phyloP scores from a whole-genome alignment of 371 early-diverging fungal species.

The Gilbertella persicaria region DNA sequence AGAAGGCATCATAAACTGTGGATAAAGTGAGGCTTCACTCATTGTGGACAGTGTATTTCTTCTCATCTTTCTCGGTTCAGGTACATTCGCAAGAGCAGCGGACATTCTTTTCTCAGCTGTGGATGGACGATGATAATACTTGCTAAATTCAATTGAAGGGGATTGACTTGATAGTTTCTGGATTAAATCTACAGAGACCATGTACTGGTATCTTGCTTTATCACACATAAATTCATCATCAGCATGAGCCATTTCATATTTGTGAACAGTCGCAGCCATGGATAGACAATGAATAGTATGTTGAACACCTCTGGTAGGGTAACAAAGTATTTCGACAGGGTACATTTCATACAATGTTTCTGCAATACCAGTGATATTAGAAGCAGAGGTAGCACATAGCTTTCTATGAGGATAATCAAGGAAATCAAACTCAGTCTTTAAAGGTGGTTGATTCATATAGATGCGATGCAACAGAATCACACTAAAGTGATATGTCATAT shows the following conservation, averaged over 20 bases:
- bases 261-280: constrained; percentile 41
- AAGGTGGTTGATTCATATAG: constrained; percentile 45
- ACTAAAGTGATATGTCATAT: constrained; percentile 81
- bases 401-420: constrained; percentile 34
- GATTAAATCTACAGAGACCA: constrained; percentile 26
- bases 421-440: constrained; percentile 24
- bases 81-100: constrained; percentile 20
- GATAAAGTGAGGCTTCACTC: constrained; percentile 16
- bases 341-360: constrained; percentile 33
- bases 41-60: constrained; percentile 9
- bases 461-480: constrained; percentile 82
- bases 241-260: constrained; percentile 26
- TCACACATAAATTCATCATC: constrained; percentile 11
- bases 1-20: not conserved
- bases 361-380: constrained; percentile 42
- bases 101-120: constrained; percentile 29
- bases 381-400: constrained; percentile 44
- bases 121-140: constrained; percentile 6
- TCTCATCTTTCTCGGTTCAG: not conserved
- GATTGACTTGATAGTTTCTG: constrained; percentile 32
- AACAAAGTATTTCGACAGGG: constrained; percentile 25
- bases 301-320: constrained; percentile 45
- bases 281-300: constrained; percentile 44
- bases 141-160: constrained; percentile 31
- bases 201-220: constrained; percentile 30